phyloP scores from a whole-genome alignment of 306 rosid species.

The Lupinus albus region DNA sequence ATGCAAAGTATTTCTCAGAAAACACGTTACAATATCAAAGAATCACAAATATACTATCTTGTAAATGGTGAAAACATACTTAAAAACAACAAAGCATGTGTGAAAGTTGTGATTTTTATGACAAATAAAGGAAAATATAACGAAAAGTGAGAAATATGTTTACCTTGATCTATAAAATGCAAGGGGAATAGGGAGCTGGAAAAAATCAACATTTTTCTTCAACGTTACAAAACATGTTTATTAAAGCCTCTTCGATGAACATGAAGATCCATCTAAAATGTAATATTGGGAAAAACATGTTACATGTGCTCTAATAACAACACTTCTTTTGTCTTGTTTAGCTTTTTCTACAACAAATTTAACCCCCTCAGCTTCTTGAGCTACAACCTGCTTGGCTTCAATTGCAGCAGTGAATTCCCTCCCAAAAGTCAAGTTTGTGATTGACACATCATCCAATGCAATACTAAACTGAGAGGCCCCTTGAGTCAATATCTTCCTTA shows the following conservation, averaged over 20 bases:
- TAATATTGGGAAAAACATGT: conserved; percentile 14
- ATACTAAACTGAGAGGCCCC: conserved; percentile 80
- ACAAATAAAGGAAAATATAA: too few relatives aligned
- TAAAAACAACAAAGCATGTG: too few relatives aligned
- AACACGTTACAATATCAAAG: too few relatives aligned
- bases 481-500: conserved; percentile 68
- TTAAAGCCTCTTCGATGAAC: neutral
- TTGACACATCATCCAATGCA: conserved; percentile 91
- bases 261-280: conserved; percentile 2
- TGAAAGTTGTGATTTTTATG: too few relatives aligned
- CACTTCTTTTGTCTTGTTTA: conserved; percentile 85
- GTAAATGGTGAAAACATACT: too few relatives aligned
- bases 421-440: conserved; percentile 73
- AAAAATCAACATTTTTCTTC: neutral
- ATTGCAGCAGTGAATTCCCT: conserved; percentile 81
- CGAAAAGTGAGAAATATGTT: too few relatives aligned
- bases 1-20: too few relatives aligned
- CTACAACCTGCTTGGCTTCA: conserved; percentile 96
- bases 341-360: conserved; percentile 88
- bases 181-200: neutral
- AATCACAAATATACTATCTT: too few relatives aligned
- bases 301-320: conserved; percentile 84
- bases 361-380: conserved; percentile 96
- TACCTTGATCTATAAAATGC: too few relatives aligned
- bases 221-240: neutral